A percentile compares a stretch with the other conserved stretches of the same genome.
Conservation (phyloP, 305 asterid genomes). For the Nicotiana rustica region DNA sequence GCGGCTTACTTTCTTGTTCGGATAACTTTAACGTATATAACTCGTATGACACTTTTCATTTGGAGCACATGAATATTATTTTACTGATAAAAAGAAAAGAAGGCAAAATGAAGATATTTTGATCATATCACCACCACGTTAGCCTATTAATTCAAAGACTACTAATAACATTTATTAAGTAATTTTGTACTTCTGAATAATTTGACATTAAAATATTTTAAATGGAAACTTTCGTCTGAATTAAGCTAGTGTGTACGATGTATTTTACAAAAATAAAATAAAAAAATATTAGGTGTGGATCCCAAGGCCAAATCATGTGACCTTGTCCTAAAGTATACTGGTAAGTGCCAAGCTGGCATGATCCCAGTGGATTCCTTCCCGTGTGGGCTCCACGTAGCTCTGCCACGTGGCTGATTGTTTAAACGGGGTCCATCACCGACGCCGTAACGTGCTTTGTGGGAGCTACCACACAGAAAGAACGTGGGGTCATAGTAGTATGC, state of each 20-base stretch:
- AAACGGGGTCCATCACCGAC: slow-evolving; percentile 45
- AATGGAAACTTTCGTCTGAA: not conserved
- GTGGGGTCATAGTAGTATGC: slow-evolving; percentile 33
- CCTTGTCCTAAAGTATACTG: slow-evolving; percentile 40
- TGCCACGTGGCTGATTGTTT: slow-evolving; percentile 27
- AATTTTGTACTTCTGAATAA: not conserved
- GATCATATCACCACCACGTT: too few species aligned
- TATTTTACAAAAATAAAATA: not conserved
- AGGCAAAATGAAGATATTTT: too few species aligned
- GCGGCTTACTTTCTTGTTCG: too few species aligned
- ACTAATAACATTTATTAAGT: not conserved
- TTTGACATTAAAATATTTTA: not conserved
- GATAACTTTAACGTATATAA: too few species aligned
- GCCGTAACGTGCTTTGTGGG: slow-evolving; percentile 44
- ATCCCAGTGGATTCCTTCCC: slow-evolving; percentile 40
- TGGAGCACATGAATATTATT: too few species aligned
- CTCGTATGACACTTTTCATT: too few species aligned
- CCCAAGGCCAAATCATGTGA: slow-evolving; percentile 57
- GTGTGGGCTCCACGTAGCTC: slow-evolving; percentile 50
- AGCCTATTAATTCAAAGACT: not conserved
- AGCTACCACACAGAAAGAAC: slow-evolving; percentile 38
- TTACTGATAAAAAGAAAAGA: too few species aligned
- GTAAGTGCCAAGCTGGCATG: slow-evolving; percentile 48
- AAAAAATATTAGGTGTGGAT: slow-evolving; percentile 32
- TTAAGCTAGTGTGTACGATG: slow-evolving; percentile 12